Base-by-base conservation (phyloP, 306 rosid species). In the Notholithocarpus densiflorus region DNA sequence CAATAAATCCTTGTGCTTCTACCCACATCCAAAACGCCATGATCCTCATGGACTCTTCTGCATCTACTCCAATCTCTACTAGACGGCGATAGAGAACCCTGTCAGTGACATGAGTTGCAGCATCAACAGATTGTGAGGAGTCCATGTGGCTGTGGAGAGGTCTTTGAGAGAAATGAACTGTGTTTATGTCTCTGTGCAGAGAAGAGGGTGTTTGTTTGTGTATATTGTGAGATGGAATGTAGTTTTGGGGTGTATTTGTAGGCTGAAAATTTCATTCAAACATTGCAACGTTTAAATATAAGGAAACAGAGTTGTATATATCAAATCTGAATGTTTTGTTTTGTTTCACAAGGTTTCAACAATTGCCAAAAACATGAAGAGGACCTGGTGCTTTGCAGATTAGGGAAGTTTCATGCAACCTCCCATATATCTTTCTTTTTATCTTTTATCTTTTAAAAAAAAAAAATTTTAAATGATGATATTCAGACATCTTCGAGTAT, bases 21-120 rank as follows among this genome's bases (percentile, higher is more conserved):
- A 66, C 17, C 72, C 72, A 66, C 72, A 66, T 66, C 72, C 72
- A 66, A 19, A 66, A 66, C 3, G 72, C 72, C 72, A 66, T 66
- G 72, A 66, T 14, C 14, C 34, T 66, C 52, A 66, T 66, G 15
- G 72, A 32, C 7, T 66, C 72, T 17, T 66, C 72, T 66, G 52
- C 51, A 5, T 34, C 15, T 4, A 32, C 48, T 66, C 51, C 51
- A 20, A 32, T 34, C 34, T 19, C 72, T 21, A 66, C n/a, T 26
- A 66, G 6, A 8, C 72, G 72, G 14, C 72, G 52, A 9, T 5
- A 66, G 7, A 66, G 24, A 66, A 18, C 21, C 72, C 52, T 66
- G 2, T 66, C 51, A 1, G 52, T 32, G 51, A 66, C n/a, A 23
- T 34, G 26, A 32, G 26, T 48, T 13, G 37, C 8, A 8, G 34